Conservation (phyloP, 306 rosid species). For the Quercus berberidifolia region DNA sequence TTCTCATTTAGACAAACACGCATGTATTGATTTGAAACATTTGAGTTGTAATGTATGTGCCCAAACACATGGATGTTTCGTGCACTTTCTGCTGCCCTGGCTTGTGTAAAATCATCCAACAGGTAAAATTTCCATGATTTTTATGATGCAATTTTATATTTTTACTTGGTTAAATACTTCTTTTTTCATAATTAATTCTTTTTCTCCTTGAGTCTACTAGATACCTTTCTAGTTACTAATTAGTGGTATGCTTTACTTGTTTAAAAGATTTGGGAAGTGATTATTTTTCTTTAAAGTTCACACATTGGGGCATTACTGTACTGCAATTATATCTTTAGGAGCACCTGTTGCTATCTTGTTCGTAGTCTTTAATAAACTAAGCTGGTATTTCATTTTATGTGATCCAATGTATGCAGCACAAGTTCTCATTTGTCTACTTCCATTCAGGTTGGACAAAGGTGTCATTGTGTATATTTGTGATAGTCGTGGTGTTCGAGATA, state of each 20-base stretch:
- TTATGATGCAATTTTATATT: too few relatives aligned
- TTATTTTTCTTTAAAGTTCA: background rate
- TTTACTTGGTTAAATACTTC: too few relatives aligned
- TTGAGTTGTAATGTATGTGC: background rate
- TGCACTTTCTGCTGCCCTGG: too few relatives aligned
- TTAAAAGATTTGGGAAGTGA: background rate
- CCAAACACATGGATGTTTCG: background rate
- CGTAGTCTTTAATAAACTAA: background rate
- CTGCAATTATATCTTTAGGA: background rate
- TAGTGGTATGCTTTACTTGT: background rate
- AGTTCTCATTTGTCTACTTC: conserved; percentile 27
- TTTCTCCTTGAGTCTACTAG: background rate
- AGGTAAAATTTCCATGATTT: too few relatives aligned
- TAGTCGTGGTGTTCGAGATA: conserved; percentile 84
- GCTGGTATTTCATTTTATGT: background rate
- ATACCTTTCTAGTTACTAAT: background rate
- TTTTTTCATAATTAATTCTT: background rate
- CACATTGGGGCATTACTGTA: background rate
- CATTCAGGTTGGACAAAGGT: conserved; percentile 94
- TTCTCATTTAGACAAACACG: background rate
- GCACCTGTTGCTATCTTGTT: background rate
- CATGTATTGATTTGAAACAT: background rate
- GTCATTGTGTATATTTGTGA: conserved; percentile 92
- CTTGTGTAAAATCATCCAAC: too few relatives aligned
- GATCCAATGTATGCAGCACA: conserved; percentile 3